These are phyloP conservation scores for Dioszegia hungarica DNA, from an alignment of 768 basidiomycete genomes.

Conservation along the genomic window DNA sequence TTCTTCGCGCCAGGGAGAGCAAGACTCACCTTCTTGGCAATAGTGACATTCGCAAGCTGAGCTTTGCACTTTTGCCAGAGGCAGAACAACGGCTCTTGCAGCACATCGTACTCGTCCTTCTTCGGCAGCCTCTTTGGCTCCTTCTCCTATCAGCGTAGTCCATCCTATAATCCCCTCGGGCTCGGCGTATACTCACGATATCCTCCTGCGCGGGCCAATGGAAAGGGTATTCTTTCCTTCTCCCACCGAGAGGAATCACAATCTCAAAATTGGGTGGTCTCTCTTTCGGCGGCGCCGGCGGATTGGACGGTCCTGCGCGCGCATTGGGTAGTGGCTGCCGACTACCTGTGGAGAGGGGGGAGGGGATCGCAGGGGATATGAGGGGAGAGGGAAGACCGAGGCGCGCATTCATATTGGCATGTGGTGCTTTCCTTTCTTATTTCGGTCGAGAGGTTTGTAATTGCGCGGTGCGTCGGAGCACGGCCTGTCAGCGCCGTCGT, in stretches of 20 bases:
- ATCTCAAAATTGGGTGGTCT: too few species aligned
- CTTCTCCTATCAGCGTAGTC: too few species aligned
- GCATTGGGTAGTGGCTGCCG: not conserved
- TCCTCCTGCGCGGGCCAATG: too few species aligned
- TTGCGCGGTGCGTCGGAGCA: too few species aligned
- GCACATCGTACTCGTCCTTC: not conserved
- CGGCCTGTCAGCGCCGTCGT: too few species aligned
- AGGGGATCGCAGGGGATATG: not conserved
- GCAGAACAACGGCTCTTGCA: not conserved
- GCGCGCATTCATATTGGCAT: too few species aligned
- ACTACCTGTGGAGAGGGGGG: not conserved
- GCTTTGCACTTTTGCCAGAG: conserved; percentile 3
- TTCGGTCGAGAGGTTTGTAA: too few species aligned
- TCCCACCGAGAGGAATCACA: not conserved
- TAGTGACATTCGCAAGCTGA: not conserved
- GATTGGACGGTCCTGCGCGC: not conserved
- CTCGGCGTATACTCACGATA: too few species aligned
- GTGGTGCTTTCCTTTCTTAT: too few species aligned
- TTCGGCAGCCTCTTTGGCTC: not conserved
- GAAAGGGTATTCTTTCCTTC: not conserved
- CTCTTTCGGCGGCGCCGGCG: not conserved
- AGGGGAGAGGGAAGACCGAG: not conserved
- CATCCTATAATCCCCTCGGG: too few species aligned
- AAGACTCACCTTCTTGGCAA: not conserved
- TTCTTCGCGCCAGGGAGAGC: not conserved